Evolutionary conservation across 106 monocot species (phyloP).

Genomic region (Xerophyta viscosa): DNA sequence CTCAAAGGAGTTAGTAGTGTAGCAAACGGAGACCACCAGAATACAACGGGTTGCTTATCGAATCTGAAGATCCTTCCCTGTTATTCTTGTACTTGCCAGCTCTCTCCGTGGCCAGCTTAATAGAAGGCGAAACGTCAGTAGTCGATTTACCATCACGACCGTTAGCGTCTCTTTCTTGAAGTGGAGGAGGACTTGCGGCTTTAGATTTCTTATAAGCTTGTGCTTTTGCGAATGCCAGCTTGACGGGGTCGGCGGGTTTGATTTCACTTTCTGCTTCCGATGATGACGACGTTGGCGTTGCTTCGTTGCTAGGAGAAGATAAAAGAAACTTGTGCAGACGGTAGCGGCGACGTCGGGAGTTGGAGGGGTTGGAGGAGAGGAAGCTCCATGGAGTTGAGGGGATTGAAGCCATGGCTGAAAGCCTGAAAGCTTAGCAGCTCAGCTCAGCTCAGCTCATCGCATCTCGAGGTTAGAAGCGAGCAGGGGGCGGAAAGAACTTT

Average conservation of each 20-base stretch:
- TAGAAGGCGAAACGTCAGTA: slow-evolving; percentile 6
- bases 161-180: too few species aligned
- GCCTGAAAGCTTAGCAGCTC: too few species aligned
- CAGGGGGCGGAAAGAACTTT: too few species aligned
- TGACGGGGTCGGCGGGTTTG: slow-evolving; percentile 25
- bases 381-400: slow-evolving; percentile 7
- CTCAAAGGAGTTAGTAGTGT: too few species aligned
- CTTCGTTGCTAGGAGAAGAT: slow-evolving; percentile 6
- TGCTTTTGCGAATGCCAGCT: slow-evolving; percentile 49
- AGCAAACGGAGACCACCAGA: slow-evolving; percentile 9
- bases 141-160: too few species aligned
- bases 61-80: background rate
- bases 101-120: slow-evolving; percentile 34
- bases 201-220: slow-evolving; percentile 31
- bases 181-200: too few species aligned
- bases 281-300: too few species aligned
- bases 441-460: too few species aligned
- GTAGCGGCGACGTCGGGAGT: background rate
- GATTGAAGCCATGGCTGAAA: slow-evolving; percentile 4
- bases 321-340: background rate
- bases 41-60: background rate
- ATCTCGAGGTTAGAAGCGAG: too few species aligned
- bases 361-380: background rate
- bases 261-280: background rate
- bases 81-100: slow-evolving; percentile 32